phyloP scores from a whole-genome alignment of 2,329 filamentous ascomycete species.

The Arachnopeziza araneosa region DNA sequence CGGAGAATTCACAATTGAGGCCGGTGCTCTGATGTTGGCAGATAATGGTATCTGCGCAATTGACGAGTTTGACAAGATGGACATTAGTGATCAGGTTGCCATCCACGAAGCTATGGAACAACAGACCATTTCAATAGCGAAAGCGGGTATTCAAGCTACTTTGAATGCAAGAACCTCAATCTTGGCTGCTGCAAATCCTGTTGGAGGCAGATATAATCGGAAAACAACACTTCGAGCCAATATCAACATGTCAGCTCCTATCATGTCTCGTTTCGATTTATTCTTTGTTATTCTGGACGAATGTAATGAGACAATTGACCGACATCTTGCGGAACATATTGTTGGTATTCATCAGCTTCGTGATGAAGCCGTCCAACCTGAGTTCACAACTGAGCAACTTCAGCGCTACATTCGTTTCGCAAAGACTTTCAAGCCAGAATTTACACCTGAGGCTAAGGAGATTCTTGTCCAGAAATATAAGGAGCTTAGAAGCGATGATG shows the following conservation, averaged over 20 bases:
- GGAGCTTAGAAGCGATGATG: slow-evolving; percentile 86
- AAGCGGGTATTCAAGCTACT: slow-evolving; percentile 96
- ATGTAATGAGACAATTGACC: slow-evolving; percentile 86
- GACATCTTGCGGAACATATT: slow-evolving; percentile 89
- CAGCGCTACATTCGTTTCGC: slow-evolving; percentile 98
- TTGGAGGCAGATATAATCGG: slow-evolving; percentile 93
- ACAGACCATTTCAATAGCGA: slow-evolving; percentile 98
- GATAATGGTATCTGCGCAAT: slow-evolving; percentile 97
- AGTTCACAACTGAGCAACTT: slow-evolving; percentile 93
- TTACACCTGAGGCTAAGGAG: slow-evolving; percentile 79
- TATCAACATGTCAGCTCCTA: slow-evolving; percentile 97
- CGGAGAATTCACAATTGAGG: slow-evolving; percentile 97
- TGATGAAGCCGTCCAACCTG: slow-evolving; percentile 84
- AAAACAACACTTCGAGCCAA: slow-evolving; percentile 91
- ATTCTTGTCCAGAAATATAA: slow-evolving; percentile 91
- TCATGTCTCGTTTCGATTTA: slow-evolving; percentile 98
- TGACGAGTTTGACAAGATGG: slow-evolving; percentile 99
- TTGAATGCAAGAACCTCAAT: slow-evolving; percentile 94
- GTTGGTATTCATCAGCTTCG: slow-evolving; percentile 89
- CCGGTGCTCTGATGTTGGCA: slow-evolving; percentile 93
- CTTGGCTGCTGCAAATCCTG: slow-evolving; percentile 91
- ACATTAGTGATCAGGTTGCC: slow-evolving; percentile 91
- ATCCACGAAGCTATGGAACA: slow-evolving; percentile 99
- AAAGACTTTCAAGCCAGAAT: slow-evolving; percentile 87
- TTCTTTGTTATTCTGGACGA: slow-evolving; percentile 98